Evolutionary conservation across 805 yeast species (phyloP).

Genomic region (Yamadazyma nakazawae): DNA sequence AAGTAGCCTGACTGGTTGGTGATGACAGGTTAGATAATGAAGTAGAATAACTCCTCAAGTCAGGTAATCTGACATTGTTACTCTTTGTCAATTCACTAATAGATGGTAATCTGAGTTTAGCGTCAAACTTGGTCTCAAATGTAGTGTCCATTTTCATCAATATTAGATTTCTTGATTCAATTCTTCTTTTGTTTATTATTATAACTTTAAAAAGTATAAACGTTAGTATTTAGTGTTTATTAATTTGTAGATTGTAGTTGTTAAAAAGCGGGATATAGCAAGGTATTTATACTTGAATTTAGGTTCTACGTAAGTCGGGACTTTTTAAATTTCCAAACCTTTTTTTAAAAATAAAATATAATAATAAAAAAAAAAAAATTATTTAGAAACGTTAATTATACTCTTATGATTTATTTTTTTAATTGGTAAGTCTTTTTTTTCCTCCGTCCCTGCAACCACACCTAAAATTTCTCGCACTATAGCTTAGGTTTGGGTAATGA

Average conservation of each 20-base stretch:
- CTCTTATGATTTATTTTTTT: not conserved
- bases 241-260: no score
- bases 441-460: no score
- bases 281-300: conserved; percentile 2
- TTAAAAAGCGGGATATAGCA: no score
- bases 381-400: no score
- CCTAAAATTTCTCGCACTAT: no score
- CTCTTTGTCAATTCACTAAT: conserved; percentile 23
- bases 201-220: no score
- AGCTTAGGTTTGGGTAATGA: no score
- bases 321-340: no score
- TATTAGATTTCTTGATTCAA: not conserved
- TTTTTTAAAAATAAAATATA: not conserved
- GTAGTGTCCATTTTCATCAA: not conserved
- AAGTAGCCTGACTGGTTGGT: not conserved
- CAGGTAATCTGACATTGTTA: conserved; percentile 12
- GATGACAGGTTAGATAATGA: conserved; percentile 13
- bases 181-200: no score
- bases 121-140: conserved; percentile 10
- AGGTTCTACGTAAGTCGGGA: not conserved
- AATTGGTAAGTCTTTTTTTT: not conserved
- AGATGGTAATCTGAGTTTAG: conserved; percentile 23
- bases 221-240: no score
- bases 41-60: conserved; percentile 7
- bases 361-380: not conserved